Evolutionary conservation across 331 rosid species (phyloP).

Genomic region (Prunus yedoensis): DNA sequence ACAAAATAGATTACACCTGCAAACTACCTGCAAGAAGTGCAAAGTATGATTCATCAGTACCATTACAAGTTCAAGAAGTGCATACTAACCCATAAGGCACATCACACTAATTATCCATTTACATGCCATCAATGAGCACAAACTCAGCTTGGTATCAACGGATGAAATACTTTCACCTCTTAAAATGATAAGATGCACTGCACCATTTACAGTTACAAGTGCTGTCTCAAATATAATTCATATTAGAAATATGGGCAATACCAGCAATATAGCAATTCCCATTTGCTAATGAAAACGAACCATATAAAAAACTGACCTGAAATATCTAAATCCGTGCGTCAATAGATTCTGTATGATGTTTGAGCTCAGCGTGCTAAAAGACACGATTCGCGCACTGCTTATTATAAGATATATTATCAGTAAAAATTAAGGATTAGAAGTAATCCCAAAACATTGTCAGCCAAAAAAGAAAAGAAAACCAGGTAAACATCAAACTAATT

Average conservation of each 20-base stretch:
- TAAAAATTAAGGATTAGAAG: background rate
- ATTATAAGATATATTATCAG: background rate
- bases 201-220: no score
- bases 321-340: background rate
- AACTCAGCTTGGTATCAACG: no score
- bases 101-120: no score
- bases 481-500: background rate
- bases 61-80: no score
- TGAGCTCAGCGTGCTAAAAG: conserved; percentile 36
- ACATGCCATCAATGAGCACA: no score
- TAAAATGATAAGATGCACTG: no score
- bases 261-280: background rate
- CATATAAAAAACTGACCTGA: conserved; percentile 25
- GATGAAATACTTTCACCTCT: no score
- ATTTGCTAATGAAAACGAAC: background rate
- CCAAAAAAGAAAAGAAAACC: background rate
- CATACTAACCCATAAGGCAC: no score
- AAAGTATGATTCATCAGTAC: background rate
- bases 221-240: no score
- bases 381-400: conserved; percentile 59
- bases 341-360: conserved; percentile 9
- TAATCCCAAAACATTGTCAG: background rate
- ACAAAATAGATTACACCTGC: conserved; percentile 18
- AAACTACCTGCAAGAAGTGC: conserved; percentile 25
- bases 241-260: background rate